Evolutionary conservation across 2,329 filamentous ascomycete genomes (phyloP).

Genomic region (Xylariomycetidae sp.): DNA sequence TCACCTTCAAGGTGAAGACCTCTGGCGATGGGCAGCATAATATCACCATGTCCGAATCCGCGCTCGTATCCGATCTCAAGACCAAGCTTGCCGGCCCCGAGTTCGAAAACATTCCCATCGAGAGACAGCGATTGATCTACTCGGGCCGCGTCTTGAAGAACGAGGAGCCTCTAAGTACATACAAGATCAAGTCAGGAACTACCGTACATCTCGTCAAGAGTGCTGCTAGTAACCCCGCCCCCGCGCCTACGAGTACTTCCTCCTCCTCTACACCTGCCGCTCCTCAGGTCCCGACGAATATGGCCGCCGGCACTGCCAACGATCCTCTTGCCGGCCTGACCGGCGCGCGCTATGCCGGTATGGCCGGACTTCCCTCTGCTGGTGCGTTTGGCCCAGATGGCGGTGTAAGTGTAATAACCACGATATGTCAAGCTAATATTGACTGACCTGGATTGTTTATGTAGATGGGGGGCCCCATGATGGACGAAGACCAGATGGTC

Average conservation of each 20-base stretch:
- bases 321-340: constrained; percentile 89
- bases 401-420: constrained; percentile 60
- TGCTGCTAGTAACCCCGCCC: constrained; percentile 73
- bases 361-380: constrained; percentile 79
- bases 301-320: constrained; percentile 78
- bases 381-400: constrained; percentile 92
- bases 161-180: constrained; percentile 73
- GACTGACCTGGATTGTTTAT: constrained; percentile 9
- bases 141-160: constrained; percentile 97
- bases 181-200: constrained; percentile 95
- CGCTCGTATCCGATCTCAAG: constrained; percentile 83
- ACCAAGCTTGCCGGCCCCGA: constrained; percentile 76
- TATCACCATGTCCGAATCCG: constrained; percentile 72
- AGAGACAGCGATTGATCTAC: constrained; percentile 94
- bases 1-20: constrained; percentile 98
- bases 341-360: constrained; percentile 88
- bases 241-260: constrained; percentile 35
- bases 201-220: constrained; percentile 97
- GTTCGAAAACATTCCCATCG: constrained; percentile 79
- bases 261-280: constrained; percentile 40
- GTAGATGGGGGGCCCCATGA: constrained; percentile 85
- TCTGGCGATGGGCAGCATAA: constrained; percentile 83
- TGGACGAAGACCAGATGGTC: constrained; percentile 71
- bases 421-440: background rate
- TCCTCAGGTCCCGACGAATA: constrained; percentile 66